Evolutionary conservation across 2,329 filamentous ascomycete species (phyloP), one percentile per base, ranked within the genome.

Genomic region (Diaporthe australafricana): DNA sequence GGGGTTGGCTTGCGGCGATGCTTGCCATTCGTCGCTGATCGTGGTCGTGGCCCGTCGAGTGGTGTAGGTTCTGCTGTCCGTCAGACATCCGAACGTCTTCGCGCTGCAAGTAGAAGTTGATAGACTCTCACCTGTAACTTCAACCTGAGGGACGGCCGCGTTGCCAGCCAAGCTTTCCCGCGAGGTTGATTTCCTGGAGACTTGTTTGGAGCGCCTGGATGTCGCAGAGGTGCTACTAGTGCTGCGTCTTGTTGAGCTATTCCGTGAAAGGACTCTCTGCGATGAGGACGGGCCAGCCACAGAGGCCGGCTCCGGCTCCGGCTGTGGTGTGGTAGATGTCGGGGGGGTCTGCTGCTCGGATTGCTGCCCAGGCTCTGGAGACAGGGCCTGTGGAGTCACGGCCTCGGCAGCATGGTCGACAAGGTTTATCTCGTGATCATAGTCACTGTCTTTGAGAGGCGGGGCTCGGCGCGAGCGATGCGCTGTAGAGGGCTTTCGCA

Each of bases 351-450:
- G 20, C 47, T 30, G 40, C 17, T 55, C 56, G 53, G 45, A 35
- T 17, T 63, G 68, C 35, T 53, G 72, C 16, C 35, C 25, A 32
- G 47, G 56, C 40, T 73, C 62, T 30, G 47, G 62, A 32, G 45
- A 70, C 55, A 47, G 63, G 35, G 56, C 27, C 47, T 67, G 71
- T 11, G 73, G 50, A 20, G 55, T 69, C n/a, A 50, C 17, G 57
- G 71, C 67, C 35, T 66, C 70, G 42, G 73, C 78, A 74, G 77
- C 84, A 70, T 85, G 83, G 80, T 94, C 91, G 75, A 93, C 85
- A 47, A 95, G 88, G 75, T 80, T 83, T 78, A 95, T 95, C 79
- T 91, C 90, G 81, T 94, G 92, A 77, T 92, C 90, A 78, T 91
- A 92, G 76, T 92, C 89, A 79, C 82, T 84, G 75, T 91, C 89